Percentiles rank a stretch among this genome's conserved stretches.
phyloP scores from a whole-genome alignment of 441 rosid genomes.

The Euphorbia celastroides region DNA sequence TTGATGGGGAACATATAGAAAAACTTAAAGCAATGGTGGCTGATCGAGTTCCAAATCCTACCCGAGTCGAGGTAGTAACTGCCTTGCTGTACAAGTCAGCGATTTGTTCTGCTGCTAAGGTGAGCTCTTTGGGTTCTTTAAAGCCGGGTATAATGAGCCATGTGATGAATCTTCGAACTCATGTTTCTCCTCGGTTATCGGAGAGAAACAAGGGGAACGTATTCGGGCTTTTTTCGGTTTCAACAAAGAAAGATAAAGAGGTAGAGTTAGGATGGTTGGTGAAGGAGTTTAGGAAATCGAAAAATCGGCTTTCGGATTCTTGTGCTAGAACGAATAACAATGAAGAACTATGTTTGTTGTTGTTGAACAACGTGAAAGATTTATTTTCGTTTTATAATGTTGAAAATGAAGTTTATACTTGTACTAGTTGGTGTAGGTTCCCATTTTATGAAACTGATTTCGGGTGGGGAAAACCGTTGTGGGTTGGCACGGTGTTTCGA shows the following conservation, averaged over 20 bases:
- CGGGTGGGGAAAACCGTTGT: constrained; percentile 28
- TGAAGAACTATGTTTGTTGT: background rate
- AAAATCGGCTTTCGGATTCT: background rate
- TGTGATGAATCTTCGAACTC: background rate
- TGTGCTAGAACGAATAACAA: background rate
- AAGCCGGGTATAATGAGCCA: background rate
- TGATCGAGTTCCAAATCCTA: background rate
- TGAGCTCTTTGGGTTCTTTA: background rate
- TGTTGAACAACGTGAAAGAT: background rate
- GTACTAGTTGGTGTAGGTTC: constrained; percentile 27
- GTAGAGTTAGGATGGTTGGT: background rate
- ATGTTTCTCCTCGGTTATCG: background rate
- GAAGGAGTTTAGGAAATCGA: background rate
- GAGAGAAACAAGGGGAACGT: background rate
- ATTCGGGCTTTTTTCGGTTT: too few species aligned
- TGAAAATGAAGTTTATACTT: too few species aligned
- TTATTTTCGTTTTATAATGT: background rate
- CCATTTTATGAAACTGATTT: constrained; percentile 26
- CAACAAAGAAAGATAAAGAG: background rate
- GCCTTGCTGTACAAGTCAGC: background rate
- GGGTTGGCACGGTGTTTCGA: constrained; percentile 11
- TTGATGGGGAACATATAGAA: too few species aligned
- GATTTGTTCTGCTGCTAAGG: background rate
- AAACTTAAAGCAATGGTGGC: background rate
- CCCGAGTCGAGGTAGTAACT: background rate